These are phyloP conservation scores for Geoglossum glabrum DNA, from an alignment of 495 filamentous ascomycete genomes.

Conservation along the genomic window DNA sequence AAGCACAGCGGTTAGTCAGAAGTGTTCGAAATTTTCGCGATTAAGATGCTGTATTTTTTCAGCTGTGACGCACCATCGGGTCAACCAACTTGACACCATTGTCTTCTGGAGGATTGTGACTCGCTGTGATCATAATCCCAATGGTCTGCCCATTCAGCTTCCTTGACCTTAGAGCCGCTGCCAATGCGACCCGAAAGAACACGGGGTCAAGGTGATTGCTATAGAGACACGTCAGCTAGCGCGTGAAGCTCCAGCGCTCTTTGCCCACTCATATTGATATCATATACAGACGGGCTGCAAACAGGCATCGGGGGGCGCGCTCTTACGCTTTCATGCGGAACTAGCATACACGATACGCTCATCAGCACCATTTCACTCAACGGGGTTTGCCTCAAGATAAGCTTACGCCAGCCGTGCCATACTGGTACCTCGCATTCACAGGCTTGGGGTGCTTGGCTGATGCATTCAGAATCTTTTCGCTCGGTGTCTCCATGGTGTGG, in stretches of 20 bases:
- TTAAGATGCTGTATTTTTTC: no score
- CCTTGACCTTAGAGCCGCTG: conserved; percentile 77
- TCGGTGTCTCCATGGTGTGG: not conserved
- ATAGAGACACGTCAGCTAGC: conserved; percentile 1
- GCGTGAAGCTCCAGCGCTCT: not conserved
- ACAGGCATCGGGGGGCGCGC: conserved; percentile 1
- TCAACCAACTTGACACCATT: conserved; percentile 98
- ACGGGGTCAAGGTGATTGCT: conserved; percentile 58
- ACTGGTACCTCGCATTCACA: conserved; percentile 51
- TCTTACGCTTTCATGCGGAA: conserved; percentile 66
- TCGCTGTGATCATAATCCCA: conserved; percentile 96
- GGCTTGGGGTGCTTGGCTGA: conserved; percentile 53
- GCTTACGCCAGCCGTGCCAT: conserved; percentile 84
- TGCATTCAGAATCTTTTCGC: conserved; percentile 18
- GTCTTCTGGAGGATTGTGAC: conserved; percentile 90
- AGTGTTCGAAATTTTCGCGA: not conserved
- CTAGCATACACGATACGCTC: conserved; percentile 16
- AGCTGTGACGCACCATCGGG: conserved; percentile 64
- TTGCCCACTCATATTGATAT: not conserved
- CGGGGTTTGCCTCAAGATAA: not conserved
- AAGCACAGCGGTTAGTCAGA: not conserved
- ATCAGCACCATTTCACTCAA: not conserved
- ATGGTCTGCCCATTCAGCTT: conserved; percentile 77
- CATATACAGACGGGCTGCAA: not conserved
- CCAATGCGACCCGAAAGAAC: conserved; percentile 72